Percentiles rank a stretch among this genome's conserved stretches.
These are phyloP conservation scores for Porcisia deanei DNA, from an alignment of 208 protist genomes.

Conservation along the genomic window DNA sequence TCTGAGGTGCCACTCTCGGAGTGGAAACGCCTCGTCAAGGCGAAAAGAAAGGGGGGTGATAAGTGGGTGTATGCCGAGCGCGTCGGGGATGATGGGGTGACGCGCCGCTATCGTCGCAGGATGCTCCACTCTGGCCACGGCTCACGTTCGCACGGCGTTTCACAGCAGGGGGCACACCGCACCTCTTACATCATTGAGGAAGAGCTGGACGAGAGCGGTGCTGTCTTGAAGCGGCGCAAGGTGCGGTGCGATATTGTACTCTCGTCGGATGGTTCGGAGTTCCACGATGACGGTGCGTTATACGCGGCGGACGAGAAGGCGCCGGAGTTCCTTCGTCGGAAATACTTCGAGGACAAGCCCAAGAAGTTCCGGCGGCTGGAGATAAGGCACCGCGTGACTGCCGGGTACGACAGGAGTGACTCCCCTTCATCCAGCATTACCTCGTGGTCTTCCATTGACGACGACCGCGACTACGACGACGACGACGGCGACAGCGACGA, in stretches of 20 bases:
- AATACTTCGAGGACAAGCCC: conserved; percentile 31
- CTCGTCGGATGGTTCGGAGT: neutral
- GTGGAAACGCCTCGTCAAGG: conserved; percentile 20
- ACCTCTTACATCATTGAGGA: conserved; percentile 51
- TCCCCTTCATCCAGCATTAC: conserved; percentile 30
- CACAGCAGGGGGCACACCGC: neutral
- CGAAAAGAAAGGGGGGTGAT: neutral
- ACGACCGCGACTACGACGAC: conserved; percentile 13
- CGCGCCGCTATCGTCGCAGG: conserved; percentile 25
- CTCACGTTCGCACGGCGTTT: neutral
- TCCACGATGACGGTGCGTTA: conserved; percentile 27
- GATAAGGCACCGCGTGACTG: conserved; percentile 15
- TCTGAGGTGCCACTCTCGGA: conserved; percentile 21
- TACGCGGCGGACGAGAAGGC: conserved; percentile 17
- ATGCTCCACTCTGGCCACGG: conserved; percentile 1
- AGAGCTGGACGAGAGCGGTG: conserved; percentile 42
- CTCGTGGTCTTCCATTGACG: conserved; percentile 42
- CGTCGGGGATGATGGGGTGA: conserved; percentile 34
- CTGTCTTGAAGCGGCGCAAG: conserved; percentile 38
- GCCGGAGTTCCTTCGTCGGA: conserved; percentile 13
- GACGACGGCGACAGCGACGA: conserved; percentile 8
- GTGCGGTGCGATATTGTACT: neutral
- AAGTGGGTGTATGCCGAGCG: conserved; percentile 45
- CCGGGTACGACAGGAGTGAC: conserved; percentile 1
- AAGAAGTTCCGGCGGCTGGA: conserved; percentile 42